Percentiles rank a stretch among this genome's conserved stretches.
Evolutionary conservation across 345 rosid species (phyloP).

Genomic region (Isatis tinctoria): DNA sequence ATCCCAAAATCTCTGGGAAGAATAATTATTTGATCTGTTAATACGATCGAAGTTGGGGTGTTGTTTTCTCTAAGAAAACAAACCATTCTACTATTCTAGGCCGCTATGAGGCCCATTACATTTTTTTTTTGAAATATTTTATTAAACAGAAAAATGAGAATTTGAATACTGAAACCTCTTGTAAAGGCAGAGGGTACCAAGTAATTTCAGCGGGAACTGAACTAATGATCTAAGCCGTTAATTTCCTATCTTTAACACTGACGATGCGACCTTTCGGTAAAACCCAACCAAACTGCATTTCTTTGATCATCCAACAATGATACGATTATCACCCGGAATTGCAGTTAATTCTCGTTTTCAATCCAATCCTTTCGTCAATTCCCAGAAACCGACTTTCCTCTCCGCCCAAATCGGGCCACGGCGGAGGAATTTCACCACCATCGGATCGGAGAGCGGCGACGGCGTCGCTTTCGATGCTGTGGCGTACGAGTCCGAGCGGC

Average conservation of each 20-base stretch:
- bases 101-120: too few species aligned
- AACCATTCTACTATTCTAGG: too few species aligned
- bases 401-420: neutral
- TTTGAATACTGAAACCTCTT: neutral
- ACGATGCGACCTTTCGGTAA: neutral
- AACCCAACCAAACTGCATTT: neutral
- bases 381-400: neutral
- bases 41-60: too few species aligned
- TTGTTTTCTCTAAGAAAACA: too few species aligned
- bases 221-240: slow-evolving; percentile 14
- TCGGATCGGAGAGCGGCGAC: slow-evolving; percentile 26
- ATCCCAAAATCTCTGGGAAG: too few species aligned
- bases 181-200: neutral
- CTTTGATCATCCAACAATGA: slow-evolving; percentile 32
- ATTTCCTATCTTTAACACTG: slow-evolving; percentile 18
- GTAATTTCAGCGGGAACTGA: slow-evolving; percentile 12
- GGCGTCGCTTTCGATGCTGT: slow-evolving; percentile 46
- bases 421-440: slow-evolving; percentile 14
- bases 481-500: slow-evolving; percentile 62
- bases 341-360: slow-evolving; percentile 6
- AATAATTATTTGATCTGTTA: too few species aligned
- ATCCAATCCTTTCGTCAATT: neutral
- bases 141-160: too few species aligned
- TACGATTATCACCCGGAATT: slow-evolving; percentile 41
- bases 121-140: neutral